These are phyloP conservation scores for Naganishia sp. DNA, from an alignment of 1,284 basidiomycete species.

Conservation along the genomic window DNA sequence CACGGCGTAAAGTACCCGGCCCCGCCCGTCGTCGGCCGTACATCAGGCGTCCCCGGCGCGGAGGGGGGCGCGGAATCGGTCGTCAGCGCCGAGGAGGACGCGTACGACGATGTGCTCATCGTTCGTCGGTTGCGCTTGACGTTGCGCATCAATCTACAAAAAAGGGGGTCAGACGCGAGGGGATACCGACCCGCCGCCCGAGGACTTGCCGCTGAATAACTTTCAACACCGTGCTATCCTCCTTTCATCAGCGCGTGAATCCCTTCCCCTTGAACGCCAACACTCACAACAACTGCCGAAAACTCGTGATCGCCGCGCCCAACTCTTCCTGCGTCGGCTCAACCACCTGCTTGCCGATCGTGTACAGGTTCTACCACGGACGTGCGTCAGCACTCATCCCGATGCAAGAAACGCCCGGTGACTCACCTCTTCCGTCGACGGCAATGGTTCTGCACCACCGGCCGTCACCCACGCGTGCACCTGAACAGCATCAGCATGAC, in stretches of 20 bases:
- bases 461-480: slow-evolving; percentile 55
- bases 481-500: slow-evolving; percentile 35
- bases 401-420: not conserved
- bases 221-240: slow-evolving; percentile 7
- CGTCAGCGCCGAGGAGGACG: slow-evolving; percentile 10
- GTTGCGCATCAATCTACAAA: slow-evolving; percentile 9
- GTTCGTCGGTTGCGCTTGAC: slow-evolving; percentile 21
- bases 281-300: slow-evolving; percentile 50
- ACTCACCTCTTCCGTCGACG: slow-evolving; percentile 46
- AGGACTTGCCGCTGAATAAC: slow-evolving; percentile 12
- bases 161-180: not conserved
- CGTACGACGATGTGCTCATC: slow-evolving; percentile 12
- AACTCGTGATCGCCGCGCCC: slow-evolving; percentile 47
- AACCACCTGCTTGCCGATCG: slow-evolving; percentile 51
- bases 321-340: slow-evolving; percentile 55
- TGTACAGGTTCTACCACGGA: slow-evolving; percentile 45
- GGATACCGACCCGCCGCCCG: not conserved
- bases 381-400: not conserved
- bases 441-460: slow-evolving; percentile 49
- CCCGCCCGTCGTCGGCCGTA: not conserved
- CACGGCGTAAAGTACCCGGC: not conserved
- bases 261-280: not conserved
- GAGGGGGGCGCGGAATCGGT: slow-evolving; percentile 6
- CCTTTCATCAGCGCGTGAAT: not conserved
- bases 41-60: slow-evolving; percentile 6